phyloP scores from a whole-genome alignment of 805 yeast genomes.

The Wickerhamomyces bovis region DNA sequence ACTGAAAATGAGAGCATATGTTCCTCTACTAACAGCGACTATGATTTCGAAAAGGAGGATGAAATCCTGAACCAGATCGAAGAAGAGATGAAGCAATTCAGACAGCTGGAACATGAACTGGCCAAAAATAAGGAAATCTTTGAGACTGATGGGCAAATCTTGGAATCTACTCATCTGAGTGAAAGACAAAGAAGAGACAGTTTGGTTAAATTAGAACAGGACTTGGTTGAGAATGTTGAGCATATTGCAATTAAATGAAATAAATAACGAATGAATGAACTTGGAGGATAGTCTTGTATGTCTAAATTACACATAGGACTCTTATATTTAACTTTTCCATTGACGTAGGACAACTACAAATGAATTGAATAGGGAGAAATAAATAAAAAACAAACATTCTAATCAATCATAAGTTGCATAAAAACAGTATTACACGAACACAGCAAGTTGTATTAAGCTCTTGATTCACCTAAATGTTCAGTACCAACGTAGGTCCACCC shows the following conservation, averaged over 20 bases:
- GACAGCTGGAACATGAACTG: constrained; percentile 17
- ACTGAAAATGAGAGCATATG: background rate
- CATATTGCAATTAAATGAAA: background rate
- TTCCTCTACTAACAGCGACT: constrained; percentile 1
- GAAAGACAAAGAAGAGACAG: constrained; percentile 1
- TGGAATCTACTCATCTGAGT: background rate
- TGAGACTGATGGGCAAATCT: constrained; percentile 9
- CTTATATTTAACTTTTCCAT: too few species aligned
- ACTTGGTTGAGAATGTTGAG: constrained; percentile 4
- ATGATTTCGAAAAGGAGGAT: constrained; percentile 24
- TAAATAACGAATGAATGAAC: background rate
- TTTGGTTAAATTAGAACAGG: constrained; percentile 5
- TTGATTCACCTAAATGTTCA: constrained; percentile 34
- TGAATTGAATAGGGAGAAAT: background rate
- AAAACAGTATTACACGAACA: too few species aligned
- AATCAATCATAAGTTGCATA: background rate
- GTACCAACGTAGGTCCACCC: constrained; percentile 96
- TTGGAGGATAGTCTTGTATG: too few species aligned
- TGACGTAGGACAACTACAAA: background rate
- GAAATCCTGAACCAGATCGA: constrained; percentile 19
- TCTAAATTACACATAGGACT: too few species aligned
- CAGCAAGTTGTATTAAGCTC: background rate
- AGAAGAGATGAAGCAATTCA: constrained; percentile 15
- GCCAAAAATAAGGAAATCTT: constrained; percentile 5
- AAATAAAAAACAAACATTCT: background rate